Conservation (phyloP, 129 eudicot species). For the Helianthus annuus region DNA sequence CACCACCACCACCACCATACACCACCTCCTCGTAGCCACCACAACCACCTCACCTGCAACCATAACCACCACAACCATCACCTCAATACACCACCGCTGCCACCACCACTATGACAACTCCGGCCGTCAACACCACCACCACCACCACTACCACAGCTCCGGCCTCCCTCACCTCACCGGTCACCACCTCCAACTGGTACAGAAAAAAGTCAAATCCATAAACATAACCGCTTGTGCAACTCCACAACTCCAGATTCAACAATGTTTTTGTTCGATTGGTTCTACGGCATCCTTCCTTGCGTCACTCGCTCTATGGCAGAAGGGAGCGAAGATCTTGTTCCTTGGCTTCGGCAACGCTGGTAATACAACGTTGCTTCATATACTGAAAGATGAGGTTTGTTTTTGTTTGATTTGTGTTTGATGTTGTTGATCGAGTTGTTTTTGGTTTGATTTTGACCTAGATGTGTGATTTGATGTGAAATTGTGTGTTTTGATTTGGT, state of each 20-base stretch:
- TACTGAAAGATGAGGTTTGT: conserved; percentile 83
- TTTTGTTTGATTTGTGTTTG: not conserved
- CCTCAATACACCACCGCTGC: no score
- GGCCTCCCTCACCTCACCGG: no score
- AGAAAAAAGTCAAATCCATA: conserved; percentile 24
- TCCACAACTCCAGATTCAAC: conserved; percentile 35
- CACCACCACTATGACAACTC: no score
- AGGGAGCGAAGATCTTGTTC: conserved; percentile 86
- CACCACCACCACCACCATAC: no score
- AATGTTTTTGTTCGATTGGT: conserved; percentile 87
- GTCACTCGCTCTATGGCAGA: conserved; percentile 82
- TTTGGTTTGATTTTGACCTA: not conserved
- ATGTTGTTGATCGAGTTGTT: not conserved
- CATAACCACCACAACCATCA: no score
- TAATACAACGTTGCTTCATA: conserved; percentile 84
- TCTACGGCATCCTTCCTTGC: conserved; percentile 79
- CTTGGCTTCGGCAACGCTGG: conserved; percentile 95
- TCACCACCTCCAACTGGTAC: conserved; percentile 7
- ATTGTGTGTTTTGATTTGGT: not conserved
- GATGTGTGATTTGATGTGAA: conserved; percentile 1
- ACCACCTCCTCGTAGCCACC: no score
- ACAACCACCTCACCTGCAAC: no score
- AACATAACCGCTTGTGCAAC: not conserved
- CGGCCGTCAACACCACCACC: no score
- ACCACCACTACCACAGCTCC: no score